Base-by-base conservation (phyloP, 148 eudicot genomes). In the Camellia sinensis region DNA sequence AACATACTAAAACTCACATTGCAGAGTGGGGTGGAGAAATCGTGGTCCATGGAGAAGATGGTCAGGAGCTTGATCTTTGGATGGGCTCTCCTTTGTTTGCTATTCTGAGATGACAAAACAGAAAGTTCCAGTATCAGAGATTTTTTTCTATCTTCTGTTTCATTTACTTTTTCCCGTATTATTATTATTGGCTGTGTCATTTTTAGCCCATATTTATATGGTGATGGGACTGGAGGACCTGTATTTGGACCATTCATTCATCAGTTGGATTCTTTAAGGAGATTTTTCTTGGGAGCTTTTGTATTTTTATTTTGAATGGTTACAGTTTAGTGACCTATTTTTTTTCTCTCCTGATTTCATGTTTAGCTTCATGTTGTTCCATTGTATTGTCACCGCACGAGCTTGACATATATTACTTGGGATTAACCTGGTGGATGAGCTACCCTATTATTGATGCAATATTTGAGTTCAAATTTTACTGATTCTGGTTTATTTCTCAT, bases 11-110 rank as follows among this genome's bases (percentile, higher is more conserved):
- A 67, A 56, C 29, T 53, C 0, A 48, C 19, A 6, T 57, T 81
- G 77, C 79, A 87, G 89, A 87, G 87, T 78, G 89, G 89, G 77
- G 89, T 62, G 40, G 80, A 67, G 78, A 75, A 43, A 71, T 22
- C 78, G 40, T 19, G 37, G 21, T 17, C 85, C 59, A 56, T 78
- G 45, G 59, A n/a, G 65, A 84, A 62, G 85, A 83, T 80, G 67
- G 29, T 71, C 29, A 79, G 83, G 15, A 78, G 87, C 82, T 76
- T 82, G 63, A 72, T 79, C 67, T 67, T 79, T 75, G 85, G 85
- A 46, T 79, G 80, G 79, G 85, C 79, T 76, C 44, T 84, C 46
- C 64, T 83, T 11, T 53, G 68, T 53, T 65, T 82, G 69, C 71
- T 82, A 60, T 14, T 67, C 18, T 80, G 76, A 76, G 67, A 29